Percentiles rank a stretch among this genome's conserved stretches.
Conservation (phyloP, 345 rosid species). For the Pseudoturritis turrita region DNA sequence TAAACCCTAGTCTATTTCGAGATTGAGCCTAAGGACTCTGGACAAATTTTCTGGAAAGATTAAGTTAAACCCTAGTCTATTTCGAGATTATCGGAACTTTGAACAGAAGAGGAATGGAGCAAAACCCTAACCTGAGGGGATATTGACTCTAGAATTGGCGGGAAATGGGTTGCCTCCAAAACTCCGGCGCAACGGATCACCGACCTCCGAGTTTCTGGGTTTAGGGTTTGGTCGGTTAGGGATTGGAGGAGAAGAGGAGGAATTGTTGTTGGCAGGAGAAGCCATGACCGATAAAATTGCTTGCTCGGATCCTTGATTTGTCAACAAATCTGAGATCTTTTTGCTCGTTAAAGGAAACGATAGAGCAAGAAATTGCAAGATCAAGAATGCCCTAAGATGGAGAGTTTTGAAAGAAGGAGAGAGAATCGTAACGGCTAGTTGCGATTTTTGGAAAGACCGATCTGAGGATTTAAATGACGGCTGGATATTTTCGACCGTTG, state of each 20-base stretch:
- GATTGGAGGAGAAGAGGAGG: constrained; percentile 26
- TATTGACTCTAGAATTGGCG: constrained; percentile 36
- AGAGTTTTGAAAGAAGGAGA: background rate
- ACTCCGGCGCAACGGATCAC: constrained; percentile 66
- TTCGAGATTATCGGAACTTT: background rate
- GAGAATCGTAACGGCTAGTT: constrained; percentile 38
- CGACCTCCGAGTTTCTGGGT: constrained; percentile 53
- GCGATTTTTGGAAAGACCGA: background rate
- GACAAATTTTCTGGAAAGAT: background rate
- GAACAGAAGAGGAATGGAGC: background rate
- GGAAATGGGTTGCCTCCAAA: constrained; percentile 54
- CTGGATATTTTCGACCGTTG: constrained; percentile 36
- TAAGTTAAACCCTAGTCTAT: background rate
- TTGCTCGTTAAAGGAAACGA: background rate
- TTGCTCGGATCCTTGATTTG: background rate
- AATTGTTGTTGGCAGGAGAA: constrained; percentile 17
- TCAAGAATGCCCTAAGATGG: background rate
- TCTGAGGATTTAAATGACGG: constrained; percentile 19
- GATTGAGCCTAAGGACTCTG: background rate
- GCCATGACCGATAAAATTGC: constrained; percentile 18
- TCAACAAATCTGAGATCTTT: constrained; percentile 10
- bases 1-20: no score
- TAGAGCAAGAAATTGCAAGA: background rate
- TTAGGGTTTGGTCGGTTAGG: constrained; percentile 36
- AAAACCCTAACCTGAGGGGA: constrained; percentile 51